A percentile compares a stretch with the other conserved stretches of the same genome.
These are phyloP conservation scores for Rosa lucieae DNA, from an alignment of 306 rosid genomes.

Conservation along the genomic window DNA sequence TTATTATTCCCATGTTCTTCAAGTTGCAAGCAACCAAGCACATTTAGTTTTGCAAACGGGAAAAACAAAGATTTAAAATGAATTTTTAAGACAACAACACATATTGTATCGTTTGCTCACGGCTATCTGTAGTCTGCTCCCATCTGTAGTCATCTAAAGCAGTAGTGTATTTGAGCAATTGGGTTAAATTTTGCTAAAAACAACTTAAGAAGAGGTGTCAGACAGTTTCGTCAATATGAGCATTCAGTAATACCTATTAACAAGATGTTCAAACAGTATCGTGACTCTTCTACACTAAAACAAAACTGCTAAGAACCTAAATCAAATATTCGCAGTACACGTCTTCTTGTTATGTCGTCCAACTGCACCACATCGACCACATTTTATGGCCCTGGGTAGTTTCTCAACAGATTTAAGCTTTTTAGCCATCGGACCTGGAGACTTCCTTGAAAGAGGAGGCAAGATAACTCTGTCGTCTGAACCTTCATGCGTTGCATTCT, in stretches of 20 bases:
- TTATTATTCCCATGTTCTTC: too few species aligned
- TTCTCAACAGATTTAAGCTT: not conserved
- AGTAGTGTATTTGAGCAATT: not conserved
- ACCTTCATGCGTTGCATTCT: not conserved
- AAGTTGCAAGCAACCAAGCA: too few species aligned
- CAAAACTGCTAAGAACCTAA: not conserved
- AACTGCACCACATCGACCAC: conserved; percentile 3
- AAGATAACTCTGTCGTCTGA: not conserved
- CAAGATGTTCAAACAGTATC: not conserved
- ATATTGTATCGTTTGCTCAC: too few species aligned
- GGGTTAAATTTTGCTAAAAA: not conserved
- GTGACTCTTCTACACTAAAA: not conserved
- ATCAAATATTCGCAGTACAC: not conserved
- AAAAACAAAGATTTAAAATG: too few species aligned
- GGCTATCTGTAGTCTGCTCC: too few species aligned
- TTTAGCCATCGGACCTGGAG: not conserved
- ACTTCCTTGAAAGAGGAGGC: not conserved
- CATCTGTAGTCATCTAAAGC: not conserved
- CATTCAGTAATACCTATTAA: not conserved
- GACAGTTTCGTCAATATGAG: not conserved
- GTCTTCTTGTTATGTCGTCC: not conserved
- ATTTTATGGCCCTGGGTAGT: not conserved
- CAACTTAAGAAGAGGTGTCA: not conserved
- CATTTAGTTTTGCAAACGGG: too few species aligned
- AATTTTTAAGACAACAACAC: too few species aligned